These are phyloP conservation scores for Spathaspora sp. DNA, from an alignment of 805 yeast species.

Conservation along the genomic window DNA sequence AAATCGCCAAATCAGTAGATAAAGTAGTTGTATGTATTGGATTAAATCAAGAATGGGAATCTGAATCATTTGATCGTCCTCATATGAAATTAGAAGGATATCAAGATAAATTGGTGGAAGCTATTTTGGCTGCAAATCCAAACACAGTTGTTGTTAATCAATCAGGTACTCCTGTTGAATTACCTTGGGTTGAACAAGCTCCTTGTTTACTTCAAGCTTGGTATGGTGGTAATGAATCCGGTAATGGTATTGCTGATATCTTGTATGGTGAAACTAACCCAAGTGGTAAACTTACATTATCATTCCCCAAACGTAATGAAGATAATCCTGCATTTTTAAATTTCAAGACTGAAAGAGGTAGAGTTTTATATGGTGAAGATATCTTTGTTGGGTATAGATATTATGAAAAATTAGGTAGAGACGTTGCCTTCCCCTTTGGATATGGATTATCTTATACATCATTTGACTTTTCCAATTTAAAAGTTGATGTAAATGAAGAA, in stretches of 20 bases:
- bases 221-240: constrained; percentile 34
- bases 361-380: constrained; percentile 31
- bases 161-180: no score
- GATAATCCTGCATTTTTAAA: constrained; percentile 30
- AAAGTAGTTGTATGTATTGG: constrained; percentile 27
- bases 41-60: constrained; percentile 26
- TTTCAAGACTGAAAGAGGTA: constrained; percentile 25
- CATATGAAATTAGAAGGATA: constrained; percentile 26
- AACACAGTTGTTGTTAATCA: constrained; percentile 29
- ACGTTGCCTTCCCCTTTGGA: constrained; percentile 32
- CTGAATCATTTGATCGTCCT: constrained; percentile 27
- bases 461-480: constrained; percentile 15
- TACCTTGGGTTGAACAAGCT: constrained; percentile 27
- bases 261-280: constrained; percentile 31
- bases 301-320: constrained; percentile 19
- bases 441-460: constrained; percentile 27
- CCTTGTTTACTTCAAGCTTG: constrained; percentile 28
- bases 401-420: constrained; percentile 23
- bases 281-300: constrained; percentile 23
- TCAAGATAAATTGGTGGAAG: constrained; percentile 22
- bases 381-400: constrained; percentile 28
- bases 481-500: constrained; percentile 13
- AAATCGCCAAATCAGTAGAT: constrained; percentile 22
- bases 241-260: constrained; percentile 30
- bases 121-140: constrained; percentile 23